Evolutionary conservation across 805 yeast genomes (phyloP).

Genomic region (Wickerhamomyces queroliae): DNA sequence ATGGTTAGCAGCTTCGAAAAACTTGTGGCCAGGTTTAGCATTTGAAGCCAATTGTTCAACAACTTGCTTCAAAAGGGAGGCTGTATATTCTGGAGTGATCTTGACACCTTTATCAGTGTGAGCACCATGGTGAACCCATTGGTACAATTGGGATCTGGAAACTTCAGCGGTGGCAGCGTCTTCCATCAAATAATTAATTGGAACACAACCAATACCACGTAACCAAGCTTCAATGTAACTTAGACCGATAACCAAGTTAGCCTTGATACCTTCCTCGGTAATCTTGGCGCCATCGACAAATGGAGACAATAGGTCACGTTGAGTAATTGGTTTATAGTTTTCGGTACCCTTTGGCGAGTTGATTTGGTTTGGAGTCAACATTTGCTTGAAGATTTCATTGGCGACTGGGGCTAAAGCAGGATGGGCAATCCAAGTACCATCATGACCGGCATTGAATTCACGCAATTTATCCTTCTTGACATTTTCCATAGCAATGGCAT

Average conservation of each 20-base stretch:
- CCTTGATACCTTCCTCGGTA: conserved; percentile 64
- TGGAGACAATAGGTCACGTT: conserved; percentile 58
- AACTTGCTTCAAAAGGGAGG: conserved; percentile 54
- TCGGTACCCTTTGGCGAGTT: conserved; percentile 25
- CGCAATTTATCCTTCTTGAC: conserved; percentile 72
- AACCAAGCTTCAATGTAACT: conserved; percentile 85
- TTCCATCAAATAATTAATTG: conserved; percentile 81
- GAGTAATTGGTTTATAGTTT: conserved; percentile 40
- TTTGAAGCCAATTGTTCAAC: conserved; percentile 42
- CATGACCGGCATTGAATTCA: conserved; percentile 76
- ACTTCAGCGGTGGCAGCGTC: conserved; percentile 91
- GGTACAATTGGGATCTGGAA: conserved; percentile 74
- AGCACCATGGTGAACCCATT: conserved; percentile 76
- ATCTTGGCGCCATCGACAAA: conserved; percentile 55
- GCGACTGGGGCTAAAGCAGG: conserved; percentile 77
- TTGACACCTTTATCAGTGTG: conserved; percentile 49
- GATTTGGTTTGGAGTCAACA: conserved; percentile 83
- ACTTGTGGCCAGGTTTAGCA: conserved; percentile 61
- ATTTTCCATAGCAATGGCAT: conserved; percentile 62
- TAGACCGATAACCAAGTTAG: conserved; percentile 70
- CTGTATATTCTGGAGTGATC: conserved; percentile 56
- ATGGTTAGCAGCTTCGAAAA: conserved; percentile 60
- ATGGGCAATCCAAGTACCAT: conserved; percentile 88
- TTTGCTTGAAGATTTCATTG: conserved; percentile 63
- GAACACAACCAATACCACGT: conserved; percentile 79